Evolutionary conservation across 306 rosid genomes (phyloP), one percentile per base, ranked within the genome.

Genomic region (Prinsepia uniflora): DNA sequence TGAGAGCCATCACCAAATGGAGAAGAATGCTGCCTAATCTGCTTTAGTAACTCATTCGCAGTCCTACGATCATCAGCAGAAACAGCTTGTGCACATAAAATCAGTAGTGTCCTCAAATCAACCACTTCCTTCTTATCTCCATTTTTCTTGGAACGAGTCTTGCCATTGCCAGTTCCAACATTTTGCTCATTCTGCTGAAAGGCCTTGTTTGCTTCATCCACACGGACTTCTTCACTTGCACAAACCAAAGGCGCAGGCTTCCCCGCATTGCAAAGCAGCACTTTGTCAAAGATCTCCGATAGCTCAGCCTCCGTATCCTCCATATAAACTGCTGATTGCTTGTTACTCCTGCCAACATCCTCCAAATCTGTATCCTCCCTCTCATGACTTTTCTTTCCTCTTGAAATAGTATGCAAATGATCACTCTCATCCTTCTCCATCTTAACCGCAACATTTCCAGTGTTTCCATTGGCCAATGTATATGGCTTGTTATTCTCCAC

Each of bases 11-110:
- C 92, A 7, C 98, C 98, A 0, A 18, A 47, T 6, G 76, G 73
- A n/a, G 86, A 80, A 58, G 96, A 87, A 75, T 89, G 84, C 71
- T 84, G 81, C 84, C 87, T 78, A 63, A 92, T 86, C 90, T 89
- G 88, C 78, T 79, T 80, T 17, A 92, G 71, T 66, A 89, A 72
- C 68, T 89, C 98, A 74, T 22, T 72, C 73, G 89, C 92, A 53
- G 84, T 84, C 67, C 90, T 77, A 6, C 63, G 49, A 67, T 92
- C 94, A 81, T 74, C 68, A 47, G 81, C 36, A 61, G 98, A 86
- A 36, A 83, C 84, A 47, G 94, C 88, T 61, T 87, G 94, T 24
- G 98, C 92, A 80, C 92, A 92, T 44, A 77, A 69, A 44, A 83
- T 68, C 76, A 89, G 68, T 10, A 89, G 86, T 36, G 84, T 76